Percentiles rank a stretch among this genome's conserved stretches.
Evolutionary conservation across 2,329 filamentous ascomycete genomes (phyloP).

Genomic region (Neopestalotiopsis rosae): DNA sequence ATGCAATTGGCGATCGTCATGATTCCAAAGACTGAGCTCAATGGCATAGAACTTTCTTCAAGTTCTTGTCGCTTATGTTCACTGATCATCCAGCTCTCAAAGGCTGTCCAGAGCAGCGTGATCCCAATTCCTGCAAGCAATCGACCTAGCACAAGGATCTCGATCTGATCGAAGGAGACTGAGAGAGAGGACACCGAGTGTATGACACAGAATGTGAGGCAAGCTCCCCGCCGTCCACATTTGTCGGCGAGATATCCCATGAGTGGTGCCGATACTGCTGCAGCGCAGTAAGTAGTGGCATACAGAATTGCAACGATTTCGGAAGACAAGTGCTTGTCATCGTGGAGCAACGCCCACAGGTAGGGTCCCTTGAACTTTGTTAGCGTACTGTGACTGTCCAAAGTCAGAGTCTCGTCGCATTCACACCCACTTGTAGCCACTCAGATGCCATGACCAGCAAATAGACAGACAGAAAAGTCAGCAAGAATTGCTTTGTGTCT

Average conservation of each 20-base stretch:
- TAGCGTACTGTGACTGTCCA: not conserved
- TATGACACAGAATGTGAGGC: conserved; percentile 58
- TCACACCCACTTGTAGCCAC: conserved; percentile 51
- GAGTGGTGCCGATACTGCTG: conserved; percentile 49
- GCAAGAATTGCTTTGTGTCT: conserved; percentile 27
- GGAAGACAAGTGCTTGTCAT: conserved; percentile 35
- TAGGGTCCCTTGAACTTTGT: conserved; percentile 31
- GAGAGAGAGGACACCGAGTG: conserved; percentile 59
- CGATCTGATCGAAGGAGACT: conserved; percentile 42
- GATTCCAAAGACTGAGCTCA: conserved; percentile 55
- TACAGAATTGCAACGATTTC: conserved; percentile 45
- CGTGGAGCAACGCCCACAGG: conserved; percentile 36
- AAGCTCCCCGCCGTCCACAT: conserved; percentile 57
- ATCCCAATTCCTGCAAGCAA: conserved; percentile 60
- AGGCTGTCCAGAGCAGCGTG: conserved; percentile 62
- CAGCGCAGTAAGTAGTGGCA: conserved; percentile 49
- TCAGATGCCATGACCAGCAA: conserved; percentile 55
- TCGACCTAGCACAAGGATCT: conserved; percentile 56
- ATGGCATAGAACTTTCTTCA: conserved; percentile 38
- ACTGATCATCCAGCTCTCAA: conserved; percentile 67
- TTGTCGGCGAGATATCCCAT: conserved; percentile 54
- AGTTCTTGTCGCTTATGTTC: conserved; percentile 55
- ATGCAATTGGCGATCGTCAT: conserved; percentile 58
- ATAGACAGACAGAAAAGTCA: conserved; percentile 43
- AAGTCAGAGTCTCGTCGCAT: too few species aligned